Evolutionary conservation across 768 basidiomycete genomes (phyloP).

Genomic region (Lactarius evosmus): DNA sequence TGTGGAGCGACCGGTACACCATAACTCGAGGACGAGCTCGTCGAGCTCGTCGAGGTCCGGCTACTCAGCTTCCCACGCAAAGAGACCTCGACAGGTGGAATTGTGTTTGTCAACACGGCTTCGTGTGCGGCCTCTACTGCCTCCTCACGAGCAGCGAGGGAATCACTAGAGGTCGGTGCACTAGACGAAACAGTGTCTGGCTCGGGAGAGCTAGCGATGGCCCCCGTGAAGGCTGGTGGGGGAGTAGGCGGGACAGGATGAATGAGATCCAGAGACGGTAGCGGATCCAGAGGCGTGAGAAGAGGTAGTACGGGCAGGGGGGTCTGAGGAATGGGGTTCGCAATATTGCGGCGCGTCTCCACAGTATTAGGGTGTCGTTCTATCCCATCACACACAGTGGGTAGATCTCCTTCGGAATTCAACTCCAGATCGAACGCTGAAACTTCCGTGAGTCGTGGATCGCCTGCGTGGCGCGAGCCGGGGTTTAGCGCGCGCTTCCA

Average conservation of each 20-base stretch:
- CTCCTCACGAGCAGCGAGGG: conserved; percentile 2
- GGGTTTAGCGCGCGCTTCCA: conserved; percentile 77
- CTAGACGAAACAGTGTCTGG: neutral
- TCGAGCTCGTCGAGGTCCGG: conserved; percentile 20
- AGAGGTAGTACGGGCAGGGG: conserved; percentile 22
- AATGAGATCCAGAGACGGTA: conserved; percentile 14
- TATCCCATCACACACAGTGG: conserved; percentile 58
- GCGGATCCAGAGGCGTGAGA: conserved; percentile 11
- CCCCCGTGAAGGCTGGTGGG: neutral
- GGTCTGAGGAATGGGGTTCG: conserved; percentile 18
- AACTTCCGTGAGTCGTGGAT: conserved; percentile 42
- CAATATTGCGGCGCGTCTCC: conserved; percentile 32
- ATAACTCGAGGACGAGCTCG: conserved; percentile 29
- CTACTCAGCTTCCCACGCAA: conserved; percentile 9
- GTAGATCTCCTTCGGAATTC: conserved; percentile 55
- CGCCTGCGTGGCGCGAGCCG: conserved; percentile 37
- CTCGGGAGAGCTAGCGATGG: neutral
- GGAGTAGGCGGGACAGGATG: conserved; percentile 1
- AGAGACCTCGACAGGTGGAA: conserved; percentile 3
- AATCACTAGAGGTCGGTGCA: neutral
- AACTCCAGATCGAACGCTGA: conserved; percentile 72
- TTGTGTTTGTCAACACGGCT: neutral
- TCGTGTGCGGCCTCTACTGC: neutral
- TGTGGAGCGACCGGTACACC: conserved; percentile 22
- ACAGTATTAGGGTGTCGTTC: conserved; percentile 62